A percentile compares a stretch with the other conserved stretches of the same genome.
Evolutionary conservation across 176 grass and related monocot genomes (phyloP).

Genomic region (Ensete ventricosum): DNA sequence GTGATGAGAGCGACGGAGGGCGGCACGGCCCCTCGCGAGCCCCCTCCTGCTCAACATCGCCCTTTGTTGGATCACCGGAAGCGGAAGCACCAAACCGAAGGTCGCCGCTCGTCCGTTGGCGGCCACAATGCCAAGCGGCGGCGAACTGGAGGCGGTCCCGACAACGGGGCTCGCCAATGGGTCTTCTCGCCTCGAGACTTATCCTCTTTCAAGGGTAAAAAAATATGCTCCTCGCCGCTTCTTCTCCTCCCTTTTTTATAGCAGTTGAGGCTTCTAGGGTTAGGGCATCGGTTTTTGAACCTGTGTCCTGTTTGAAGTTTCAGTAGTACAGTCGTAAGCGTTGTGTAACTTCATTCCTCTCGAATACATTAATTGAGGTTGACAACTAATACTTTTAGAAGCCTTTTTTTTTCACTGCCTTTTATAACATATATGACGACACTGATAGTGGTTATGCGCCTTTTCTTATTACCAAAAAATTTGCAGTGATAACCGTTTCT

Average conservation of each 20-base stretch:
- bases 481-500: not conserved
- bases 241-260: not conserved
- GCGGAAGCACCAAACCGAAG: conserved; percentile 1
- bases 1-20: not conserved
- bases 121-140: not conserved
- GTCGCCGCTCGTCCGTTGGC: not conserved
- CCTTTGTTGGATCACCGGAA: not conserved
- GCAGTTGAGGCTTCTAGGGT: not conserved
- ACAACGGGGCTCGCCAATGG: conserved; percentile 11
- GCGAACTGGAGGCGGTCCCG: not conserved
- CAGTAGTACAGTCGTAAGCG: no score
- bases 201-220: conserved; percentile 7
- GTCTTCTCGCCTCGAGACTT: conserved; percentile 1
- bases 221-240: not conserved
- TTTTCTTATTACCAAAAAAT: not conserved
- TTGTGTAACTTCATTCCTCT: no score
- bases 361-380: no score
- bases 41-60: not conserved
- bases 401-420: no score
- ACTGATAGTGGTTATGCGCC: not conserved
- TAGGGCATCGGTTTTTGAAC: not conserved
- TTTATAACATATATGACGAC: no score
- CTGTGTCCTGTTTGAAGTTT: not conserved
- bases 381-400: no score
- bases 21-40: not conserved